Evolutionary conservation across 768 basidiomycete genomes (phyloP), one percentile per base, ranked within the genome.

Genomic region (Phlebiopsis gigantea): DNA sequence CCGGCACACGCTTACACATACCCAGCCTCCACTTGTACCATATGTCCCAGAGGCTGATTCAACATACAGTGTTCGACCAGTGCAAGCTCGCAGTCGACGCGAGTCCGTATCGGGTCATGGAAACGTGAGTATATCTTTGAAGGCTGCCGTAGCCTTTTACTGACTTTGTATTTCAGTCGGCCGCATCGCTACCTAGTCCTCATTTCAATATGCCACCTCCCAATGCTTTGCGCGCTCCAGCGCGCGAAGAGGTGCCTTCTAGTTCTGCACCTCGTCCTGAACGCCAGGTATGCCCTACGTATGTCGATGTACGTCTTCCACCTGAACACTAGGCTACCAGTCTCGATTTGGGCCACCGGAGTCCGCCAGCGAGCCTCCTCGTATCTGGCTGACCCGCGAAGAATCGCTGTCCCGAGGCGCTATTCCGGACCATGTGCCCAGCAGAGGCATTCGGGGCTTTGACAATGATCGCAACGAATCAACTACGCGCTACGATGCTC

Each of bases 341-440:
- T 54, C 60, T 9, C 63, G 63, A 4, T 60, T 62, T 48, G 62
- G 57, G 6, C 5, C 59, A 55, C n/a, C 30, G 41, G 25, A 22
- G 7, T 17, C 42, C 42, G 3, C 57, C n/a, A 43, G 44, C 12
- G 21, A 29, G 1, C 53, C 58, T 29, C 59, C 61, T 14, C 63
- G 65, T 5, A 53, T 64, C 42, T 66, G 65, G 65, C 53, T 64
- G 31, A 66, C 65, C 7, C 57, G 62, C 6, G 63, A 64, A 43
- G 63, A 66, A 30, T 60, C 62, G 9, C 53, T 51, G 8, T 51
- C 50, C 8, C 17, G 57, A 47, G 41, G 31, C 28, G 26, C 17
- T 24, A 39, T 4, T 31, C 19, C 2, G 7, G 28, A 48, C 2
- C 2, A n/a, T 5, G 17, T n/a, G 25, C 26, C 47, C 14, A n/a